phyloP scores from a whole-genome alignment of 371 early-diverging fungal genomes.

The Syncephalastrum contaminatum region DNA sequence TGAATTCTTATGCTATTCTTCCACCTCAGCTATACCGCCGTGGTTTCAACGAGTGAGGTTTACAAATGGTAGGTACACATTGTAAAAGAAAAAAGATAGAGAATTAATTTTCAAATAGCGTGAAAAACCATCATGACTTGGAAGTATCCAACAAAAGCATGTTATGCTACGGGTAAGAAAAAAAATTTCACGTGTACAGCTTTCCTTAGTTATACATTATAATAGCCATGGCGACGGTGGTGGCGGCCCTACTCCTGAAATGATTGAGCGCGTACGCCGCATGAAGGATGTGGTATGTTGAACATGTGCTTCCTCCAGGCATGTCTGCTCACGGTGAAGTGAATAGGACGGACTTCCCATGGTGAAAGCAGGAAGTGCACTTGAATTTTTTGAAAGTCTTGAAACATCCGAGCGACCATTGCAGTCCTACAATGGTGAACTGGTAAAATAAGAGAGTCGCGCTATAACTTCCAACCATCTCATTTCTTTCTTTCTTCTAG shows the following conservation, averaged over 20 bases:
- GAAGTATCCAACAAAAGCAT: conserved; percentile 43
- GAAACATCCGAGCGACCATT: conserved; percentile 67
- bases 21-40: conserved; percentile 32
- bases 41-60: conserved; percentile 34
- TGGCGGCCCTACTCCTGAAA: conserved; percentile 86
- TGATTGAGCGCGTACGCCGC: conserved; percentile 83
- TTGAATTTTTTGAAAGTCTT: conserved; percentile 77
- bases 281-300: conserved; percentile 65
- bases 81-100: neutral
- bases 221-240: conserved; percentile 93
- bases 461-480: neutral
- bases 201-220: neutral
- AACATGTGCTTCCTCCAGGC: neutral
- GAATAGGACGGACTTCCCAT: conserved; percentile 71
- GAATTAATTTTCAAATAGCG: conserved; percentile 14
- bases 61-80: conserved; percentile 31
- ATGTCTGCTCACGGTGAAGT: conserved; percentile 1
- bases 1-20: neutral
- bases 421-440: conserved; percentile 89
- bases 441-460: conserved; percentile 43
- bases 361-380: conserved; percentile 73
- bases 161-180: conserved; percentile 41
- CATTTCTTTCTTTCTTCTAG: conserved; percentile 11
- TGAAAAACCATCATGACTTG: conserved; percentile 42
- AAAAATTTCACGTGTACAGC: neutral